These are phyloP conservation scores for Saturnispora saitoi DNA, from an alignment of 805 yeast species.

Conservation along the genomic window DNA sequence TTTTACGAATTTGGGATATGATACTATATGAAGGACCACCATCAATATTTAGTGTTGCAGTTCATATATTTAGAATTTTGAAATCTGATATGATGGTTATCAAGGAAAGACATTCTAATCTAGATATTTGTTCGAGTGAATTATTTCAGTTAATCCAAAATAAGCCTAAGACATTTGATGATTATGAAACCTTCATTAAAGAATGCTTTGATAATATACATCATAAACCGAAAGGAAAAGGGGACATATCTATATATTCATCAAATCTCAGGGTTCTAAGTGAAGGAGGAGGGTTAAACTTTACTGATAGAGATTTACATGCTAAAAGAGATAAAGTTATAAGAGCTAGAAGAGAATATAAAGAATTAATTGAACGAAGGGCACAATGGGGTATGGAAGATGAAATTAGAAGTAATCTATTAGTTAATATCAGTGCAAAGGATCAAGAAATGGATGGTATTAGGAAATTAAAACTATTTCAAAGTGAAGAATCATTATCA, in stretches of 20 bases:
- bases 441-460: neutral
- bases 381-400: slow-evolving; percentile 6
- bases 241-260: neutral
- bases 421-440: neutral
- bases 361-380: slow-evolving; percentile 2
- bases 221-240: neutral
- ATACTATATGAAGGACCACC: slow-evolving; percentile 88
- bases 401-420: neutral
- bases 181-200: slow-evolving; percentile 44
- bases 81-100: slow-evolving; percentile 41
- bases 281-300: neutral
- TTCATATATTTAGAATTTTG: slow-evolving; percentile 69
- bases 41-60: slow-evolving; percentile 70
- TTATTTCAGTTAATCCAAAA: slow-evolving; percentile 77
- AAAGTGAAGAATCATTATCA: slow-evolving; percentile 1
- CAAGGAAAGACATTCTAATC: neutral
- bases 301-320: slow-evolving; percentile 2
- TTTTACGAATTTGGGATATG: slow-evolving; percentile 90
- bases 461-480: neutral
- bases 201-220: slow-evolving; percentile 45
- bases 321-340: slow-evolving; percentile 3
- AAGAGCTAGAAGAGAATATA: slow-evolving; percentile 2
- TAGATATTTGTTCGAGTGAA: slow-evolving; percentile 20
- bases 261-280: neutral
- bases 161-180: neutral